These are phyloP conservation scores for Chytriomyces hyalinus DNA, from an alignment of 192 early-diverging fungal genomes.

Conservation along the genomic window DNA sequence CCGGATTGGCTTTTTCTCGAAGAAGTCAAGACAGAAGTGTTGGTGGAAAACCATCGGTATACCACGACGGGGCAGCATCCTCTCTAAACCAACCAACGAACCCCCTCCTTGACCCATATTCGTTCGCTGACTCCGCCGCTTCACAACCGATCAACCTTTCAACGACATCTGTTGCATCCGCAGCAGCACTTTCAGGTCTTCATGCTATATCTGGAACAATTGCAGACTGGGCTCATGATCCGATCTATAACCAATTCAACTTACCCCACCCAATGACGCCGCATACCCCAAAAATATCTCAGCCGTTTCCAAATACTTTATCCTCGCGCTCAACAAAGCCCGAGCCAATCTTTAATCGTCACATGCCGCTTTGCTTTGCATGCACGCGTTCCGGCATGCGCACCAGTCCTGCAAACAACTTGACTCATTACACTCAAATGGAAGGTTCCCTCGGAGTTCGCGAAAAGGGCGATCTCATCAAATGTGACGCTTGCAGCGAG, in stretches of 20 bases:
- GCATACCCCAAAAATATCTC: neutral
- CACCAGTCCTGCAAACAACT: constrained; percentile 1
- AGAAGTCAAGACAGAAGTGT: no score
- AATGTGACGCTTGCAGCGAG: constrained; percentile 58
- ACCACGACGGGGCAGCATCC: no score
- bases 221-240: constrained; percentile 19
- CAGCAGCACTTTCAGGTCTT: no score
- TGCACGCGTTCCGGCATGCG: constrained; percentile 36
- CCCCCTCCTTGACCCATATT: no score
- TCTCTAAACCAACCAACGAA: no score
- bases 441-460: neutral
- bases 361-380: constrained; percentile 22
- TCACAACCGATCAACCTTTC: no score
- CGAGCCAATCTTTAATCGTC: neutral
- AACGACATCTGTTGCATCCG: no score
- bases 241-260: constrained; percentile 12
- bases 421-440: constrained; percentile 35
- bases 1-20: neutral
- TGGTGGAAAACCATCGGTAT: no score
- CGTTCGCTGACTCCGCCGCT: no score
- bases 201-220: neutral
- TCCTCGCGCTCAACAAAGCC: neutral
- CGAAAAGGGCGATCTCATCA: constrained; percentile 45
- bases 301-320: neutral
- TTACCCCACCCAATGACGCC: neutral